Base-by-base conservation (phyloP, 768 basidiomycete species). In the Dioszegia hungarica region DNA sequence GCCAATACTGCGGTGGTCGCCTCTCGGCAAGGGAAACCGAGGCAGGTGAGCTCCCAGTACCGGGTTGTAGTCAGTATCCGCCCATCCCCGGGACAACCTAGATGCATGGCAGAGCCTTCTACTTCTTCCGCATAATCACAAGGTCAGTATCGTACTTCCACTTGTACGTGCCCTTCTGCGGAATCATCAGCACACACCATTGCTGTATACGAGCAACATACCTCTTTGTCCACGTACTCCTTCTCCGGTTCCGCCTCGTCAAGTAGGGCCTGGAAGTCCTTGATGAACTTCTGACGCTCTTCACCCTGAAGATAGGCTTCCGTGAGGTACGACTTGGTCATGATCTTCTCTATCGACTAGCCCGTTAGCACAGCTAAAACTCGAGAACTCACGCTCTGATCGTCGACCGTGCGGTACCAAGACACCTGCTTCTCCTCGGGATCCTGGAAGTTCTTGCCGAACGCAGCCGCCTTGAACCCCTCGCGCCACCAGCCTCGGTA, bases 311-410 rank as follows among this genome's bases (percentile, higher is more conserved):
- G 2, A 81, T 77, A 33, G 86, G 79, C 20, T 86, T 75, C 59
- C 0, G 86, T 80, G 40, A 92, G 84, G 74, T 92, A 95, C 62
- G 89, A 91, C 79, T 94, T 95, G 77, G 85, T 90, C 56, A 80
- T 79, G 1, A 85, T 85, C 47, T 91, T 79, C 51, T 89, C 79
- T 34, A 88, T 76, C 17, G 68, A 40, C 68, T 72, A 54, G 59
- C 17, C 5, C 10, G 19, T 22, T 5, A 43, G 47, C 25, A 40
- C 22, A 9, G 40, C 20, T 14, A 5, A n/a, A n/a, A n/a, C n/a
- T n/a, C n/a, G n/a, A 24, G 49, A 19, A 66, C 73, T 38, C 54
- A 75, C 73, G 40, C 57, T 45, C 53, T 87, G 79, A 29, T 80
- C 77, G 1, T 82, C 85, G 0, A 82, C 80, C 6, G 79, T 78